Evolutionary conservation across 441 rosid species (phyloP), one percentile per base, ranked within the genome.

Genomic region (Omphalea diandra): DNA sequence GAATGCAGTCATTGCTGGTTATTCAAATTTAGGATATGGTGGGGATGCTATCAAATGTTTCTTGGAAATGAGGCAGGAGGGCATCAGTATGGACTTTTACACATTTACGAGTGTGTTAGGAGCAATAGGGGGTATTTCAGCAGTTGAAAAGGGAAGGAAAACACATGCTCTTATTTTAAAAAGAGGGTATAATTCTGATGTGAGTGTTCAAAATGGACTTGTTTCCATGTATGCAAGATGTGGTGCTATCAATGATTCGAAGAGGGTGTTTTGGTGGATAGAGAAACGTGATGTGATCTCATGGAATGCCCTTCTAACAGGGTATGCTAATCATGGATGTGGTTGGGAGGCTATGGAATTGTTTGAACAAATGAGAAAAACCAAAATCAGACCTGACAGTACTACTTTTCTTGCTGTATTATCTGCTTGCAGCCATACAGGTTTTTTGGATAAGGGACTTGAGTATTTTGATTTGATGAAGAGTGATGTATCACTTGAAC

Each of bases 221-320:
- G 88, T 24, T 71, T 87, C 89, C 73, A 85, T 90, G 93, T 90
- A 92, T 52, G 84, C 89, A 52, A 88, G 87, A 77, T 88, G 94
- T 64, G 96, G 97, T 55, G 81, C 76, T 55, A 75, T 88, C 36
- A 75, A 66, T 50, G 86, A 84, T 75, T 86, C 90, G 49, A 77
- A 75, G 83, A 76, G 76, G 76, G 74, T 88, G 69, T 90, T 91
- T 77, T 14, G 68, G 26, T 79, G 35, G 36, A 84, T 87, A 69
- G 77, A 72, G 31, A 69, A 5, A 58, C 88, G 62, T 66, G 94
- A 90, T 46, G 71, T 81, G 29, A 88, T 85, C 50, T 77, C 88
- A 12, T 90, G 94, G 90, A 91, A 90, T 50, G 88, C 88, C 0
- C 83, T 91, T 86, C 78, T 89, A 33, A 86, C 86, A 0, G 94